Conservation (phyloP, 1,284 basidiomycete genomes). For the Cutaneotrichosporon cutaneum region DNA sequence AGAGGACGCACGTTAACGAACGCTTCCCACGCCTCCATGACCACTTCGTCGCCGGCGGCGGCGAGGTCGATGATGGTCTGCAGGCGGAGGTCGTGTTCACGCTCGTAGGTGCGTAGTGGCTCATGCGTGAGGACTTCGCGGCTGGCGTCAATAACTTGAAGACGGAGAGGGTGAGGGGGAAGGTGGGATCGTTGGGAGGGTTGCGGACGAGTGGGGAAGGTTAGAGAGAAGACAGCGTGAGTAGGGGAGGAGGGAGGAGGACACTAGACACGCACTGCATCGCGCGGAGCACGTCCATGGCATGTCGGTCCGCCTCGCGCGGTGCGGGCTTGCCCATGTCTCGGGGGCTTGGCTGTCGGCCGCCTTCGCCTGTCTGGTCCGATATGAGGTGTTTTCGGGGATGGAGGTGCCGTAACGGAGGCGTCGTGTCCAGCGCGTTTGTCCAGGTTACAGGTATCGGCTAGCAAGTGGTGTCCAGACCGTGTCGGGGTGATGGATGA, state of each 20-base stretch:
- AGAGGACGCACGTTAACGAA: slow-evolving; percentile 16
- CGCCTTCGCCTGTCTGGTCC: neutral
- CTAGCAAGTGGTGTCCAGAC: neutral
- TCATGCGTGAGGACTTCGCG: slow-evolving; percentile 6
- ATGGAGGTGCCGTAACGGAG: too few relatives aligned
- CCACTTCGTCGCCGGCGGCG: slow-evolving; percentile 4
- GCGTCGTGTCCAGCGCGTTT: neutral
- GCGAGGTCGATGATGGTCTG: slow-evolving; percentile 13
- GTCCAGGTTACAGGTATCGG: neutral
- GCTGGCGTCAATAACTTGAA: slow-evolving; percentile 14
- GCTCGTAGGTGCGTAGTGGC: neutral
- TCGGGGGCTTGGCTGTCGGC: neutral
- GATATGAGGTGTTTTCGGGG: neutral
- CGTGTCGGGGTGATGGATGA: neutral
- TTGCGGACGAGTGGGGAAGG: neutral
- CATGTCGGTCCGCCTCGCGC: slow-evolving; percentile 11
- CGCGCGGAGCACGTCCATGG: slow-evolving; percentile 13
- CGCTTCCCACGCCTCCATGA: slow-evolving; percentile 21
- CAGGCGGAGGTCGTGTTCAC: slow-evolving; percentile 18
- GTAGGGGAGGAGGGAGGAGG: neutral
- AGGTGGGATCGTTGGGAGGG: neutral
- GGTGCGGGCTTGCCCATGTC: slow-evolving; percentile 18
- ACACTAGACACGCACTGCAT: slow-evolving; percentile 16
- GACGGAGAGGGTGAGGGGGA: neutral
- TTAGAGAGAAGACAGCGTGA: neutral